Evolutionary conservation across 2,329 filamentous ascomycete species (phyloP), one percentile per base, ranked within the genome.

Genomic region (Pseudogymnoascus destructans): DNA sequence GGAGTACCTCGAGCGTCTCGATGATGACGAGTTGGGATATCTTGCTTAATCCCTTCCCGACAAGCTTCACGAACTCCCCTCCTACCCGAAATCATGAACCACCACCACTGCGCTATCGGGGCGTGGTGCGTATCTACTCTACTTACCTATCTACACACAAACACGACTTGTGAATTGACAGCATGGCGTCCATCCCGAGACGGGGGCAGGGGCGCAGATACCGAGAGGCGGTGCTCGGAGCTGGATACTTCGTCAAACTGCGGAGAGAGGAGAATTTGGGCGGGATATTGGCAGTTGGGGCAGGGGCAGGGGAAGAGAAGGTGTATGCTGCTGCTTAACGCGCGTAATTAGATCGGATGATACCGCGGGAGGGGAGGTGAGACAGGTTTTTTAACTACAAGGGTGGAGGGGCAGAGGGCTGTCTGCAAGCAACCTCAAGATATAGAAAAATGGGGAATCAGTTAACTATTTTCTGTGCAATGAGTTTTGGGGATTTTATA

Each of bases 1-100:
- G 78, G 93, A 98, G 72, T 98, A 98, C 68, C 81, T 98, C 55
- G 93, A 98, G 77, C 88, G 93, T 59, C 75, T 97, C 60, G 93
- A 97, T 54, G 90, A 89, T 58, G 93, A 97, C 68, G 90, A 96
- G 70, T 80, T 98, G 61, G 89, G 92, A 59, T 97, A 97, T 72
- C 83, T 97, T 64, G 92, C 92, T 66, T 96, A 81, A 80, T 1
- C 36, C 36, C 17, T 3, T 15, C 13, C 21, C 13, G 1, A 5
- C 3, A 25, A n/a, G 7, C 42, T 8, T 52, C 42, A 27, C 42
- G 17, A 30, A 9, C 4, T n/a, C 7, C 42, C 42, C n/a, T 52
- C 23, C 42, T 15, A 17, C 19, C 21, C 46, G 3, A 52, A 17
- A 17, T 13, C n/a, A 30, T 8, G n/a, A 17, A 9, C 23, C n/a